These are phyloP conservation scores for Solanum paucissectum DNA, from an alignment of 257 asterid species.

Conservation along the genomic window DNA sequence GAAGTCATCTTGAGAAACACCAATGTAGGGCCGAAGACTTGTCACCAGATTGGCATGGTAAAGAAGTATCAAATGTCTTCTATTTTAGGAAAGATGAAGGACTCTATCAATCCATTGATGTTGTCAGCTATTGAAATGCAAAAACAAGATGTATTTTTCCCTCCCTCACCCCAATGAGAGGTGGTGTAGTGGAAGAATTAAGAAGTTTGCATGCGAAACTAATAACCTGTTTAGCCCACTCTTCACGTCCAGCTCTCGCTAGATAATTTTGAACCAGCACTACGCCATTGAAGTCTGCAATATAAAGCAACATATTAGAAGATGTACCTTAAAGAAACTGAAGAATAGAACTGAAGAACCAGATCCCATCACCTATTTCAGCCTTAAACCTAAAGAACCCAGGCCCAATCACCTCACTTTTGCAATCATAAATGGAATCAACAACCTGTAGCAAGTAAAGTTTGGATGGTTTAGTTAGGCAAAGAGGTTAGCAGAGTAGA, in stretches of 20 bases:
- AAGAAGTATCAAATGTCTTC: neutral
- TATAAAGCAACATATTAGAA: conserved; percentile 1
- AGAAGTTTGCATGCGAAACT: neutral
- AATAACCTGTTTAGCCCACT: conserved; percentile 88
- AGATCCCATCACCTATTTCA: conserved; percentile 65
- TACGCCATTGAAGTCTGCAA: conserved; percentile 88
- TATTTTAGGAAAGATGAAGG: neutral
- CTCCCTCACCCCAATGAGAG: neutral
- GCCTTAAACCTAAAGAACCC: conserved; percentile 98
- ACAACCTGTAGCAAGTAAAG: conserved; percentile 56
- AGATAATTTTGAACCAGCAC: conserved; percentile 89
- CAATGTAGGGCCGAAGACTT: neutral
- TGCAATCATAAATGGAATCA: conserved; percentile 92
- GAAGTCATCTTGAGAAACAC: neutral
- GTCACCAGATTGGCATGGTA: neutral
- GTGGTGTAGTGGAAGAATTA: neutral
- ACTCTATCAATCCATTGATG: neutral
- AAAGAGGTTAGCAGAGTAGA: neutral
- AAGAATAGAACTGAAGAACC: neutral
- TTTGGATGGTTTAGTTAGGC: conserved; percentile 5
- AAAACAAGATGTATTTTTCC: neutral
- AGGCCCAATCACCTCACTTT: conserved; percentile 99
- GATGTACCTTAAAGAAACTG: neutral
- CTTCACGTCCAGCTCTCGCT: conserved; percentile 79
- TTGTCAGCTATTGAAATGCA: neutral